These are phyloP conservation scores for Durusdinium trenchii DNA, from an alignment of 73 alveolate species.

Conservation along the genomic window DNA sequence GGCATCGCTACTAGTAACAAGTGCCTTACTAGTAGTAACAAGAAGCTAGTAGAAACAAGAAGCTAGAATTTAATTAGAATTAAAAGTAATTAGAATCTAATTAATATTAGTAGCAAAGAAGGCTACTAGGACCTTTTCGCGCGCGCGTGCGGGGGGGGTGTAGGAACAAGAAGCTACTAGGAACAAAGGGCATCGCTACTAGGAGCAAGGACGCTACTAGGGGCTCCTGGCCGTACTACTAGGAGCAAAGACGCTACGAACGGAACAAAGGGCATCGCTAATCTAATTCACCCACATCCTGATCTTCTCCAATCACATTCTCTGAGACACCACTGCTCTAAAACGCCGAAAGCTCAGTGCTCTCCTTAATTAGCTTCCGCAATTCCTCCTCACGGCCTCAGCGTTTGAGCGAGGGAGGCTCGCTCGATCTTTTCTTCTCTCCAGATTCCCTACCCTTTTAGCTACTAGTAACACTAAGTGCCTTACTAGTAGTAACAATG, in stretches of 20 bases:
- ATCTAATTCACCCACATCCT: too few species aligned
- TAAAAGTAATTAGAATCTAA: not conserved
- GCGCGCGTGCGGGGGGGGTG: too few species aligned
- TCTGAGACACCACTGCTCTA: not conserved
- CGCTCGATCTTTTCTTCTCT: not conserved
- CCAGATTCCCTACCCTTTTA: not conserved
- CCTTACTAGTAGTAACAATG: too few species aligned
- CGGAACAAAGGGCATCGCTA: too few species aligned
- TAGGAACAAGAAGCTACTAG: too few species aligned
- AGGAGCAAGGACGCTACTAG: too few species aligned
- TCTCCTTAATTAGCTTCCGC: slow-evolving; percentile 39
- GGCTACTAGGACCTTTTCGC: too few species aligned
- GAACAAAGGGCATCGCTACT: too few species aligned
- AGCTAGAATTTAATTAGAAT: not conserved
- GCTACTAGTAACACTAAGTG: not conserved
- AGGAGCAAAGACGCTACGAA: too few species aligned
- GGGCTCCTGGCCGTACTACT: too few species aligned
- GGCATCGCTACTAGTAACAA: not conserved
- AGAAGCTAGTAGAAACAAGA: not conserved
- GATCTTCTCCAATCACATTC: too few species aligned
- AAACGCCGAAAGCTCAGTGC: not conserved
- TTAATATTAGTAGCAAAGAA: too few species aligned
- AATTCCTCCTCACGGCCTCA: slow-evolving; percentile 52
- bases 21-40: not conserved
- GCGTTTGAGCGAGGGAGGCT: not conserved